phyloP scores from a whole-genome alignment of 139 green algal species.

The Chlamydomonas sphaeroides region DNA sequence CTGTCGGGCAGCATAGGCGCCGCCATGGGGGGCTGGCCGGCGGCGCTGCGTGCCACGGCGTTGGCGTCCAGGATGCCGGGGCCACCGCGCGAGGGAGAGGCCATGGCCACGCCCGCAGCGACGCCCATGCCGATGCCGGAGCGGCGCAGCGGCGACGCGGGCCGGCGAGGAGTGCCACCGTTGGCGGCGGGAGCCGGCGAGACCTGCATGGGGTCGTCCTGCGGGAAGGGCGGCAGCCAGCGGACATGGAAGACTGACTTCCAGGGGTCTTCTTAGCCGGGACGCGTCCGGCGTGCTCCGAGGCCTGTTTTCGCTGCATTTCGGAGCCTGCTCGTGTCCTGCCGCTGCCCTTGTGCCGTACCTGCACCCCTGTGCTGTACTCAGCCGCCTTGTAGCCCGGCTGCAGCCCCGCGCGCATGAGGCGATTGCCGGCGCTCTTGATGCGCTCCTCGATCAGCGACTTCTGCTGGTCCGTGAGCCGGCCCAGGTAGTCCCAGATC shows the following conservation, averaged over 20 bases:
- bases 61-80: slow-evolving; percentile 11
- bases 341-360: not conserved
- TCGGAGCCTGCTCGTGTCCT: too few species aligned
- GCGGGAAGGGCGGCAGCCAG: not conserved
- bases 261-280: too few species aligned
- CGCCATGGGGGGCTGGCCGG: not conserved
- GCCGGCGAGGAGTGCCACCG: not conserved
- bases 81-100: not conserved
- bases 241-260: too few species aligned
- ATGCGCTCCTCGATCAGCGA: slow-evolving; percentile 88
- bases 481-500: slow-evolving; percentile 82
- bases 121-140: slow-evolving; percentile 25
- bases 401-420: slow-evolving; percentile 59
- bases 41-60: not conserved
- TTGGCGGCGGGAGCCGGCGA: not conserved
- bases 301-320: too few species aligned
- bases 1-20: too few species aligned
- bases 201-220: slow-evolving; percentile 6
- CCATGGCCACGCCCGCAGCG: too few species aligned
- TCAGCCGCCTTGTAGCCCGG: slow-evolving; percentile 58
- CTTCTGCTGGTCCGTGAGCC: slow-evolving; percentile 78
- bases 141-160: slow-evolving; percentile 20
- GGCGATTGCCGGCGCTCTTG: slow-evolving; percentile 72
- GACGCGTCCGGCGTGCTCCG: too few species aligned
- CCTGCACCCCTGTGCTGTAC: not conserved